phyloP scores from a whole-genome alignment of 768 basidiomycete species.

The Naganishia onofrii region DNA sequence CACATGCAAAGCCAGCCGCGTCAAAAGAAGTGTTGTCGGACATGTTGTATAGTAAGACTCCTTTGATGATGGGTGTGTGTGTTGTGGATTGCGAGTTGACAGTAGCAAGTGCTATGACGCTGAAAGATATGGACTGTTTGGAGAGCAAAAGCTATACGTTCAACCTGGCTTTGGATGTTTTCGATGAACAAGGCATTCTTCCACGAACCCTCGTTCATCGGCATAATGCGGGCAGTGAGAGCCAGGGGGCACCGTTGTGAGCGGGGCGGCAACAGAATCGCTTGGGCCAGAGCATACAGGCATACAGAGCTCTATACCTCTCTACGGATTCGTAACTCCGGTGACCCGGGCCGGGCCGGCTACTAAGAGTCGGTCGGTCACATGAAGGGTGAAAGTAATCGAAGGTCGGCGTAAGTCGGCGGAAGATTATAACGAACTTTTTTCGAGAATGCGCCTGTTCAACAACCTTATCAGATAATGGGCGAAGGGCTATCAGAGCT shows the following conservation, averaged over 20 bases:
- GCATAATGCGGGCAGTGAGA: conserved; percentile 2
- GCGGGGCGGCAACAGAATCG: background rate
- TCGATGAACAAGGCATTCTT: background rate
- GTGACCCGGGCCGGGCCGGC: conserved; percentile 8
- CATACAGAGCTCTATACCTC: background rate
- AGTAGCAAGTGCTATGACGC: background rate
- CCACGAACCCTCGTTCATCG: background rate
- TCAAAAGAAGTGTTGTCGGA: background rate
- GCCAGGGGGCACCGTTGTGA: background rate
- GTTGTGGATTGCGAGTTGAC: background rate
- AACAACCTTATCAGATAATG: too few species aligned
- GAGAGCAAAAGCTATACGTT: background rate
- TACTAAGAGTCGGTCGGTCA: background rate
- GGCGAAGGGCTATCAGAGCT: too few species aligned
- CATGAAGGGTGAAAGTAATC: conserved; percentile 15
- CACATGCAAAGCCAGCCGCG: conserved; percentile 5
- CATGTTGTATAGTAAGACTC: background rate
- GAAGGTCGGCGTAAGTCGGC: conserved; percentile 2
- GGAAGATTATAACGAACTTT: background rate
- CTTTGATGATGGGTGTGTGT: background rate
- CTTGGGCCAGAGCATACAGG: background rate
- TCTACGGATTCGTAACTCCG: conserved; percentile 14
- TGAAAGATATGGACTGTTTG: background rate
- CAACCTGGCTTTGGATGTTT: too few species aligned
- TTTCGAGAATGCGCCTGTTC: too few species aligned